Percentiles rank a stretch among this genome's conserved stretches.
phyloP scores from a whole-genome alignment of 2,329 filamentous ascomycete genomes.

The Pleurostoma richardsiae region DNA sequence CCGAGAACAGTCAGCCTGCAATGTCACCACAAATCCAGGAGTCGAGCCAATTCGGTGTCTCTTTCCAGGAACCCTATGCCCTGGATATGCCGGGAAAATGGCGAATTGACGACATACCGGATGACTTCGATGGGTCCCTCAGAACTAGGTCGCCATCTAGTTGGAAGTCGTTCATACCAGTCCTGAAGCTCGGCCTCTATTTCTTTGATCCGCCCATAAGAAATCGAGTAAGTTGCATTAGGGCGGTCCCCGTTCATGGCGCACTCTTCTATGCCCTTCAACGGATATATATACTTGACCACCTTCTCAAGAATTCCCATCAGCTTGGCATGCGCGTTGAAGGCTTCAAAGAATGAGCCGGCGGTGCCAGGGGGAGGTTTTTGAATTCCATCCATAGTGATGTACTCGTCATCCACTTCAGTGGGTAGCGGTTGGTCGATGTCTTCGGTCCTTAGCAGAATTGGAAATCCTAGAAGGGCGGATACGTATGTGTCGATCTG shows the following conservation, averaged over 20 bases:
- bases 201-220: conserved; percentile 57
- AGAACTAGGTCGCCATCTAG: conserved; percentile 71
- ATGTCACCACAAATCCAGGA: neutral
- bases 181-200: conserved; percentile 59
- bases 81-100: neutral
- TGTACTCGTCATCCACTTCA: conserved; percentile 63
- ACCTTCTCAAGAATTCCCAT: conserved; percentile 62
- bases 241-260: conserved; percentile 19
- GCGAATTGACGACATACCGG: conserved; percentile 49
- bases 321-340: conserved; percentile 60
- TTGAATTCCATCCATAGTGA: conserved; percentile 53
- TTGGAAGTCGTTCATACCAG: conserved; percentile 65
- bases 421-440: conserved; percentile 61
- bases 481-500: conserved; percentile 70
- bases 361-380: conserved; percentile 49
- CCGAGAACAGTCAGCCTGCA: neutral
- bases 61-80: too few species aligned
- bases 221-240: conserved; percentile 55
- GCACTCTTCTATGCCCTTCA: conserved; percentile 49
- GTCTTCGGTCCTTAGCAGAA: conserved; percentile 59
- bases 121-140: conserved; percentile 71
- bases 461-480: conserved; percentile 60
- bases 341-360: conserved; percentile 55
- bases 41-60: neutral
- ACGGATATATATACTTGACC: conserved; percentile 61